phyloP scores from a whole-genome alignment of 768 basidiomycete species.

The Boletus reticuloceps region DNA sequence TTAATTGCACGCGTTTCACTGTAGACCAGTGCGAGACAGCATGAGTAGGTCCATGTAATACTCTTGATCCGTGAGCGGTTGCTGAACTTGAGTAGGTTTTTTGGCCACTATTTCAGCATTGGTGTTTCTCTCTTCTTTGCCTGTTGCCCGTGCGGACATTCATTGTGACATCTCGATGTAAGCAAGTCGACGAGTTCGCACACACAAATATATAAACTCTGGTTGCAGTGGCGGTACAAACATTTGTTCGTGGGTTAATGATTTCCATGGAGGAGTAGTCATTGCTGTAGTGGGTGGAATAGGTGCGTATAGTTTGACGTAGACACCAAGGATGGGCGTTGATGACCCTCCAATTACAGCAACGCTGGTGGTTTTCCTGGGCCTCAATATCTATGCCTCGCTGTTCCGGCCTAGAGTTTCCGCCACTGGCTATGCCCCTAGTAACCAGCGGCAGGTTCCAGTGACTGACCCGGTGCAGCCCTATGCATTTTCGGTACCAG shows the following conservation, averaged over 20 bases:
- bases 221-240: constrained; percentile 1
- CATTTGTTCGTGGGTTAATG: constrained; percentile 6
- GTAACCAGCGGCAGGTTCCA: neutral
- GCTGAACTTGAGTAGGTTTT: constrained; percentile 4
- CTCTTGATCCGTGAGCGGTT: neutral
- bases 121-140: constrained; percentile 6
- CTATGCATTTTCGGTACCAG: constrained; percentile 1
- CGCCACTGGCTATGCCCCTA: neutral
- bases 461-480: neutral
- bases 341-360: neutral
- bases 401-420: neutral
- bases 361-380: constrained; percentile 1
- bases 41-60: constrained; percentile 12
- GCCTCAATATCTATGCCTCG: neutral
- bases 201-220: neutral
- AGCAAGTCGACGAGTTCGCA: neutral
- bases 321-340: neutral
- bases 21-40: neutral
- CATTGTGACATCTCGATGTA: constrained; percentile 6
- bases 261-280: neutral
- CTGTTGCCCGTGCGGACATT: constrained; percentile 10
- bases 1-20: neutral
- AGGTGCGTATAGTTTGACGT: constrained; percentile 1
- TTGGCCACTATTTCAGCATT: neutral
- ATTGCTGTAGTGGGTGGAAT: neutral